Evolutionary conservation across 2,329 filamentous ascomycete species (phyloP).

Genomic region (Sporothrix schenckii): DNA sequence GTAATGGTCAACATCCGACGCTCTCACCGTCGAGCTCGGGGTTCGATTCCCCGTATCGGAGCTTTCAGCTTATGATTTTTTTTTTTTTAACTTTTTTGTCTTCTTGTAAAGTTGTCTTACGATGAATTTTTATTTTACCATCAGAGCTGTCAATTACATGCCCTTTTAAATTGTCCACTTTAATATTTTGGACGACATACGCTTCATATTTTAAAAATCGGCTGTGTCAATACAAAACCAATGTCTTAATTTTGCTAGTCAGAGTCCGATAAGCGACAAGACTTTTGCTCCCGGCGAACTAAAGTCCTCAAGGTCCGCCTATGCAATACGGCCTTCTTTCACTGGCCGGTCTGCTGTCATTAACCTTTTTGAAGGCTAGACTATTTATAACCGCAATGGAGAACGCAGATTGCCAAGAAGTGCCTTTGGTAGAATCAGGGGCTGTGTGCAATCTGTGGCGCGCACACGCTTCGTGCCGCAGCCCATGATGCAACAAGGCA

Average conservation of each 20-base stretch:
- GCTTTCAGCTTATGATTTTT: constrained; percentile 26
- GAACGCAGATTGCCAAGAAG: too few relatives aligned
- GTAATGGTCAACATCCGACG: constrained; percentile 37
- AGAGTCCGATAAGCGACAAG: background rate
- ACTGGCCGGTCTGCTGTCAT: too few relatives aligned
- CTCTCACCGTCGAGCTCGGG: constrained; percentile 37
- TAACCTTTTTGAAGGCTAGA: background rate
- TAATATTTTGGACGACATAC: too few relatives aligned
- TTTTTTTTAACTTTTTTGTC: background rate
- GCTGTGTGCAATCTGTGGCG: constrained; percentile 11
- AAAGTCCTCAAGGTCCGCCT: background rate
- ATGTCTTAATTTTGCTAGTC: background rate
- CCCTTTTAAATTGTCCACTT: background rate
- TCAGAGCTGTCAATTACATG: background rate
- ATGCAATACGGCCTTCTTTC: too few relatives aligned
- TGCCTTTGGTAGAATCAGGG: background rate
- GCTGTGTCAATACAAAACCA: background rate
- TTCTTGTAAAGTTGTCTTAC: background rate
- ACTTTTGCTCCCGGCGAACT: background rate
- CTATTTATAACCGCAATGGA: background rate
- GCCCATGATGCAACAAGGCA: background rate
- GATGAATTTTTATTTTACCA: background rate
- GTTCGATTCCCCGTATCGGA: constrained; percentile 38
- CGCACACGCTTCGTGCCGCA: constrained; percentile 7
- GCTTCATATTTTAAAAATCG: too few relatives aligned